Conservation (phyloP, 805 yeast species). For the Candida sonorensis region DNA sequence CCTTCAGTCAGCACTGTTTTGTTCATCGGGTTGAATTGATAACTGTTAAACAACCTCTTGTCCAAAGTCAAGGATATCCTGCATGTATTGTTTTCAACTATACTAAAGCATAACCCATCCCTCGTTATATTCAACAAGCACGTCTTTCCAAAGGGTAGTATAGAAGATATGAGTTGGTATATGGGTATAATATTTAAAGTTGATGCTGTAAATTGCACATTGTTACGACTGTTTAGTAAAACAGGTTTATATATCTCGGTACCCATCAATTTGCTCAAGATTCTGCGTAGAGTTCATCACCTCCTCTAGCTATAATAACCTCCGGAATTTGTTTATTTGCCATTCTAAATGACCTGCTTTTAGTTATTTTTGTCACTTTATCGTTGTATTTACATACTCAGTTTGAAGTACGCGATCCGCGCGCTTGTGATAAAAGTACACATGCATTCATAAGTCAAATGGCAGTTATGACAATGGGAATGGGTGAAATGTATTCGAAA, state of each 20-base stretch:
- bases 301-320: no score
- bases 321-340: no score
- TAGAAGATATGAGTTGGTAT: constrained; percentile 21
- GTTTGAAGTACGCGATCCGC: no score
- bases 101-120: constrained; percentile 46
- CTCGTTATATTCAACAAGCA: constrained; percentile 31
- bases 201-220: constrained; percentile 21
- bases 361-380: no score
- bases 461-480: no score
- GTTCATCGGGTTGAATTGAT: constrained; percentile 18
- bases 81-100: constrained; percentile 39
- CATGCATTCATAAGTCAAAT: no score
- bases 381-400: no score
- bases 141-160: constrained; percentile 24
- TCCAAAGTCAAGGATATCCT: constrained; percentile 32
- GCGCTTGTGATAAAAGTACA: no score
- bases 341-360: no score
- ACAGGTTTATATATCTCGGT: constrained; percentile 1
- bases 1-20: no score
- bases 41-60: constrained; percentile 29
- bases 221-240: constrained; percentile 4
- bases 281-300: no score
- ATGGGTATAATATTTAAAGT: constrained; percentile 20
- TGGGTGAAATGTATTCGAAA: no score
- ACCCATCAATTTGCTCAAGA: background rate